Base-by-base conservation (phyloP, 148 eudicot species). In the Vaccinium vitisidaea region DNA sequence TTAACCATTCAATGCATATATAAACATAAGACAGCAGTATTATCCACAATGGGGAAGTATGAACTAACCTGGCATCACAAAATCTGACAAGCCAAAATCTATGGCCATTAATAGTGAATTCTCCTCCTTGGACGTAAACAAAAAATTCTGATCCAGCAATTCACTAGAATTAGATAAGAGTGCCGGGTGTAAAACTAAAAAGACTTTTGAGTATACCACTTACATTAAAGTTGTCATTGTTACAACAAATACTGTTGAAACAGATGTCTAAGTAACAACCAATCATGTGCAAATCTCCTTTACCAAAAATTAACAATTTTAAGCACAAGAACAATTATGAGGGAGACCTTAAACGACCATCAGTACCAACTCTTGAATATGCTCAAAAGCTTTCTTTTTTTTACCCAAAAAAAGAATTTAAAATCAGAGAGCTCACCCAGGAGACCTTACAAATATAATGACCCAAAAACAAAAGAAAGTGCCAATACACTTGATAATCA, bases 41-140 rank as follows among this genome's bases (percentile, higher is more conserved):
- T 65, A 69, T 71, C 54, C 32, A 50, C 21, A 81, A 27, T 74
- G 32, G 48, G 55, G 65, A 67, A 79, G 67, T 25, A 84, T 84
- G 83, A 56, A 89, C 94, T 77, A 79, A 97, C 99, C 99, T 88
- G 99, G 96, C 86, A 90, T 97, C 53, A 94, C 99, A 91, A 94
- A 97, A 90, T 97, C 99, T 79, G 99, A 97, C 89, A 97, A 89
- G 75, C 99, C 99, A 89, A 97, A 97, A 91, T 97, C 99, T 83
- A 97, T 97, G 80, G 94, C 99, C 90, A 95, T 97, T 63, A 97
- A 86, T 75, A 81, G 88, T 13, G 99, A 90, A 74, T 91, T 90
- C 80, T 97, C 98, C 19, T 97, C 98, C 88, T 92, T 97, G 3
- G 96, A 91, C 32, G 91, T 87, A 88, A 95, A 95, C 82, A 97